Conservation (phyloP, 768 basidiomycete species). For the Sporobolomyces roseus region DNA sequence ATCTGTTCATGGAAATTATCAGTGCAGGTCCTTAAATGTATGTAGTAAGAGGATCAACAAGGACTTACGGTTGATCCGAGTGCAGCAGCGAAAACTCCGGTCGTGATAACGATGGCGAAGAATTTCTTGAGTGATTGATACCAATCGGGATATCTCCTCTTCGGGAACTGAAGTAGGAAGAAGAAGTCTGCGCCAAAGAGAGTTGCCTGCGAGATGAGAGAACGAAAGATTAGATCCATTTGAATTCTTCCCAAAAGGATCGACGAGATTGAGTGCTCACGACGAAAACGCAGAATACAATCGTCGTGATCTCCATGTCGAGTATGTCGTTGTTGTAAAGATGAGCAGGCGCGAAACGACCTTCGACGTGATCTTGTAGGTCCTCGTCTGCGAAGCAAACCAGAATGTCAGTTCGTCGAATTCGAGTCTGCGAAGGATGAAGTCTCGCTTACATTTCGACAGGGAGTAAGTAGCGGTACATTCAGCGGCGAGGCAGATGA, state of each 20-base stretch:
- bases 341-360: slow-evolving; percentile 15
- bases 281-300: slow-evolving; percentile 42
- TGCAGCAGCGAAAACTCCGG: slow-evolving; percentile 34
- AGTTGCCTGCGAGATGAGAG: slow-evolving; percentile 10
- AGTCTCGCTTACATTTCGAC: too few species aligned
- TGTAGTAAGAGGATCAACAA: not conserved
- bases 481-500: slow-evolving; percentile 41
- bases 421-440: too few species aligned
- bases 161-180: slow-evolving; percentile 41
- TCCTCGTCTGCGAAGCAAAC: slow-evolving; percentile 38
- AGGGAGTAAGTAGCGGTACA: slow-evolving; percentile 42
- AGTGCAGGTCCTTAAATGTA: not conserved
- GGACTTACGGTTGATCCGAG: slow-evolving; percentile 33
- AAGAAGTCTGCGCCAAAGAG: slow-evolving; percentile 44
- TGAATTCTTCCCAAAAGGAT: not conserved
- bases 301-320: slow-evolving; percentile 31
- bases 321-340: slow-evolving; percentile 42
- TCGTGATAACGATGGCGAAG: slow-evolving; percentile 27
- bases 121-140: slow-evolving; percentile 35
- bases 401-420: too few species aligned
- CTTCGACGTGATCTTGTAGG: slow-evolving; percentile 36
- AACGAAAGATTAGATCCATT: not conserved
- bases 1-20: too few species aligned
- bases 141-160: slow-evolving; percentile 33
- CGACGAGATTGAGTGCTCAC: not conserved